Evolutionary conservation across 176 grass and related monocot species (phyloP), one percentile per base, ranked within the genome.

Genomic region (Pharus latifolius): DNA sequence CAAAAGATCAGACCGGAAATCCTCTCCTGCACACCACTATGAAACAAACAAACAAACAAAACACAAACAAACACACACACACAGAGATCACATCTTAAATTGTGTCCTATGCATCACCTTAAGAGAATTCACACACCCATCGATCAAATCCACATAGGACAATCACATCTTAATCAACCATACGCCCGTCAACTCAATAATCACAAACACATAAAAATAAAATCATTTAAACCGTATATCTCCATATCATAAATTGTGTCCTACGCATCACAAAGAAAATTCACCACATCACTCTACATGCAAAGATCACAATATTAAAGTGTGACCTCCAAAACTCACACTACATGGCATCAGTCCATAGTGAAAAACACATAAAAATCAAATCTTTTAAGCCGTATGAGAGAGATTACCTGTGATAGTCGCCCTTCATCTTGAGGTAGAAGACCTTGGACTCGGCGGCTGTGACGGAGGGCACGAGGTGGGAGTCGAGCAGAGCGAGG

Each of bases 371-470:
- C 53, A 49, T 23, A 63, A 0, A 57, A 16, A 69, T 62, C 52
- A 43, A 15, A 69, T 41, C 13, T 47, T 61, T 2, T 60, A 25
- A 11, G 54, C n/a, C n/a, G n/a, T n/a, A 20, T 10, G 41, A 2
- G 14, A 9, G 2, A 51, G 22, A 24, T n/a, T 88, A 92, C 85
- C 90, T 85, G 78, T 93, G 86, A 49, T 93, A 93, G 77, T 93
- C 90, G 12, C 90, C 90, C 86, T 93, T 93, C 90, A 93, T 93
- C 78, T 89, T 93, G 66, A 93, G 90, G 79, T 93, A 93, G 70
- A 93, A 93, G 82, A 93, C 90, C 78, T 93, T 93, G 54, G 85
- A 89, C 31, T 93, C 90, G 29, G 90, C 86, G 44, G 65, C 60
- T 26, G 78, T 83, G 32, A 86, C 82, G 56, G 90, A 93, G 3